phyloP scores from a whole-genome alignment of 805 yeast species.

The Wickerhamomyces rabaulensis region DNA sequence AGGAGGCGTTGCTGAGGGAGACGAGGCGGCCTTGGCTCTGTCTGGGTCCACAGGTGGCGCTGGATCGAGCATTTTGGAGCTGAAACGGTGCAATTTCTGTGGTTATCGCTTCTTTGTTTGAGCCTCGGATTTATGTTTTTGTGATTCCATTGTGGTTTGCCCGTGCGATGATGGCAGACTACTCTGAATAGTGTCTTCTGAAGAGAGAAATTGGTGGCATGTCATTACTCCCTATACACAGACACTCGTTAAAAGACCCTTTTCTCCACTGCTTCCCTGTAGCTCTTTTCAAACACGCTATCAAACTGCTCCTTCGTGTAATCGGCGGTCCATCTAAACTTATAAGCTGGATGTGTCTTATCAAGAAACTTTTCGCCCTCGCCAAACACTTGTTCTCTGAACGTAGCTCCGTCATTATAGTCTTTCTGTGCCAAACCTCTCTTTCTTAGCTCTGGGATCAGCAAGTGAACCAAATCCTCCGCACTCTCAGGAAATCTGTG shows the following conservation, averaged over 20 bases:
- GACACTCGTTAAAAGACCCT: too few species aligned
- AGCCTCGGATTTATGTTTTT: too few species aligned
- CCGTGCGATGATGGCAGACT: too few species aligned
- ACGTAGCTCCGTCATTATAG: slow-evolving; percentile 30
- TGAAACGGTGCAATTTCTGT: too few species aligned
- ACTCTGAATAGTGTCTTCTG: too few species aligned
- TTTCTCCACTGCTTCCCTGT: too few species aligned
- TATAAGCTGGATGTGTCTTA: slow-evolving; percentile 16
- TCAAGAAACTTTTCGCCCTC: slow-evolving; percentile 17
- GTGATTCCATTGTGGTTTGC: too few species aligned
- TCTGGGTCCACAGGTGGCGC: neutral
- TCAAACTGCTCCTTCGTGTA: slow-evolving; percentile 19
- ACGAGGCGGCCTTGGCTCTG: neutral
- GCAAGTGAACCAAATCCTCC: slow-evolving; percentile 32
- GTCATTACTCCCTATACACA: too few species aligned
- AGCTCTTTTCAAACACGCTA: too few species aligned
- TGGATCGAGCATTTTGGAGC: neutral
- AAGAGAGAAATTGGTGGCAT: too few species aligned
- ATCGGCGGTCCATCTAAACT: slow-evolving; percentile 5
- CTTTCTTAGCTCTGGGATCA: slow-evolving; percentile 32
- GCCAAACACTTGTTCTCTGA: slow-evolving; percentile 12
- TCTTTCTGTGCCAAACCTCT: slow-evolving; percentile 33
- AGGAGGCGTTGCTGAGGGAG: neutral
- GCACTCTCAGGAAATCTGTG: slow-evolving; percentile 33
- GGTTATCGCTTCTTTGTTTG: too few species aligned